Evolutionary conservation across 208 protist species (phyloP), one percentile per base, ranked within the genome.

Genomic region (Trypanosoma rangeli): DNA sequence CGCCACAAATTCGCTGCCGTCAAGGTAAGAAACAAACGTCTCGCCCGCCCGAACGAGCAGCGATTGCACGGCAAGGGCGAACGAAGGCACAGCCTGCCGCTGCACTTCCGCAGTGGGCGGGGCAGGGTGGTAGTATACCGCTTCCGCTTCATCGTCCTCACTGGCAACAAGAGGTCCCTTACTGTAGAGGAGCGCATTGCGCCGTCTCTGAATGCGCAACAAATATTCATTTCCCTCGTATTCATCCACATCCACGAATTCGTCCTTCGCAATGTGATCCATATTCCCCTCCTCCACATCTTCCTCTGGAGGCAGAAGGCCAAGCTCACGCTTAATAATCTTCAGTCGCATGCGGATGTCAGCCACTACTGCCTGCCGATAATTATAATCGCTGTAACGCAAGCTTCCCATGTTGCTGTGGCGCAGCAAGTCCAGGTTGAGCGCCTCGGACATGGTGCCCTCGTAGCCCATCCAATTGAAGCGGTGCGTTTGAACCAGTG

Each of bases 391-490:
- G 78, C 70, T 74, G 74, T 87, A 85, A 72, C 82, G 72, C 12
- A 61, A 59, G n/a, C 26, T 29, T 0, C 54, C 59, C 5, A 22
- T 64, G 29, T 71, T 52, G 18, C 64, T 77, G 42, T 35, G 12
- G 54, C 87, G 89, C 22, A 92, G 64, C 10, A 89, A 60, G 15
- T 59, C 46, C 26, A 76, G 61, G 67, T 89, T 79, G 49, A 88
- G 58, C 54, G 82, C 66, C 55, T 82, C 67, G 18, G 83, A 84
- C 78, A 92, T 81, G 56, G 84, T 89, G 52, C 90, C 87, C 61
- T 92, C 77, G 76, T 93, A 82, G 37, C 87, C 85, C 90, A 95
- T 95, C 90, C 90, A 95, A 77, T 93, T 95, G 73, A 85, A 92
- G 37, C 82, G 78, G 55, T 94, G 80, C n/a, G 60, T 81, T n/a